phyloP scores from a whole-genome alignment of 2,329 filamentous ascomycete genomes.

The Penicillium sp. region DNA sequence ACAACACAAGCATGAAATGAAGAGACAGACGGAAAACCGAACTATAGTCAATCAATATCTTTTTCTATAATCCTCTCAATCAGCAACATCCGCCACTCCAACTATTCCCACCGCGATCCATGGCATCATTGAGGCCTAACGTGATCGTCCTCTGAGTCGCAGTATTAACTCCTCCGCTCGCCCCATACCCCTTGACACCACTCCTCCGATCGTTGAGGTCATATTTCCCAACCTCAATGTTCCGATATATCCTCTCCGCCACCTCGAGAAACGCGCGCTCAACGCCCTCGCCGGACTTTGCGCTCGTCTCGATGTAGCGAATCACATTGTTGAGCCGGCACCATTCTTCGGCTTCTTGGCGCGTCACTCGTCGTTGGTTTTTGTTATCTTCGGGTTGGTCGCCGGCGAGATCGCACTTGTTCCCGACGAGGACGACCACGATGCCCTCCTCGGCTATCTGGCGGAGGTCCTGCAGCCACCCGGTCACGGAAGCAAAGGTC shows the following conservation, averaged over 20 bases:
- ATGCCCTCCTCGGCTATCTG: slow-evolving; percentile 96
- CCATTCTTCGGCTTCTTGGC: slow-evolving; percentile 85
- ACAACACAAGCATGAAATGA: not conserved
- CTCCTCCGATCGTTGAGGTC: slow-evolving; percentile 89
- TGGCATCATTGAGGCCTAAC: slow-evolving; percentile 46
- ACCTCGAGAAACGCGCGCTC: slow-evolving; percentile 91
- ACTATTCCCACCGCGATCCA: slow-evolving; percentile 37
- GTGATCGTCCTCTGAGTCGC: slow-evolving; percentile 40
- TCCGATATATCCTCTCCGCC: slow-evolving; percentile 91
- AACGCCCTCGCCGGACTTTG: slow-evolving; percentile 91
- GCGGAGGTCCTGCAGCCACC: slow-evolving; percentile 90
- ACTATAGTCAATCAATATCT: not conserved
- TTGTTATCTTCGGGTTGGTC: slow-evolving; percentile 11
- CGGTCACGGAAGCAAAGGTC: slow-evolving; percentile 83
- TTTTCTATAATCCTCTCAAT: not conserved
- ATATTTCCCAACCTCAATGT: slow-evolving; percentile 92
- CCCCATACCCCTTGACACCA: slow-evolving; percentile 70
- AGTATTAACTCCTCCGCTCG: slow-evolving; percentile 28
- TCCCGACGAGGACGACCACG: slow-evolving; percentile 89
- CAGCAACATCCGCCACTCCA: slow-evolving; percentile 38
- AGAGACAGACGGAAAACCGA: not conserved
- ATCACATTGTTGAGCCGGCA: slow-evolving; percentile 79
- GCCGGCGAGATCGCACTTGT: slow-evolving; percentile 73
- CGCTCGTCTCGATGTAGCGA: slow-evolving; percentile 92
- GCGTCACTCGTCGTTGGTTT: slow-evolving; percentile 69